A percentile compares a stretch with the other conserved stretches of the same genome.
These are phyloP conservation scores for Wickerhamiella sergipiensis DNA, from an alignment of 805 yeast genomes.

Conservation along the genomic window DNA sequence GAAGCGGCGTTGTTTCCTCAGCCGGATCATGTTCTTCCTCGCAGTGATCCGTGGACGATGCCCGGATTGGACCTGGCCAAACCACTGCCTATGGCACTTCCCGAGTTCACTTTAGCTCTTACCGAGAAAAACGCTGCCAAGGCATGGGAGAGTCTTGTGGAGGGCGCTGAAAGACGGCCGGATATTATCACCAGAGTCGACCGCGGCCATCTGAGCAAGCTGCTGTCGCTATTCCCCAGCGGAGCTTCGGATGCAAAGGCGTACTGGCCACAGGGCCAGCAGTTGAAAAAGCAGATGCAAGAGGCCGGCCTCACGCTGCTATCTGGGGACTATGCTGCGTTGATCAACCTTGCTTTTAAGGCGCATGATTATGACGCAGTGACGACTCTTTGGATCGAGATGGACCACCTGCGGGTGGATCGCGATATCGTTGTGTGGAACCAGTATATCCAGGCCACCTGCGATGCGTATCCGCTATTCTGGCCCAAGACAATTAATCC, in stretches of 20 bases:
- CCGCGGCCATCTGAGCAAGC: conserved; percentile 1
- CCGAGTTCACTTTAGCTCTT: conserved; percentile 5
- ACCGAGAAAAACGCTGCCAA: conserved; percentile 5
- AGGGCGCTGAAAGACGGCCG: not conserved
- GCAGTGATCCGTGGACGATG: conserved; percentile 1
- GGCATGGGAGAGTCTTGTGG: not conserved
- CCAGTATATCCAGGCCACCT: conserved; percentile 22
- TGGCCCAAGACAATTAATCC: conserved; percentile 16
- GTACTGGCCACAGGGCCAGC: conserved; percentile 17
- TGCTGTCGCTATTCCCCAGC: conserved; percentile 10
- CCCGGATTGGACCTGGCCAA: not conserved
- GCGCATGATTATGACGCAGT: conserved; percentile 15
- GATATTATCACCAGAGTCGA: not conserved
- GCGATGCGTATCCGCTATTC: conserved; percentile 19
- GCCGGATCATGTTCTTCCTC: conserved; percentile 1
- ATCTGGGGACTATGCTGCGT: conserved; percentile 16
- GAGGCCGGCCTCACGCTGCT: conserved; percentile 11
- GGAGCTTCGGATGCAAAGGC: conserved; percentile 10
- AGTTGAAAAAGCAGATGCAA: conserved; percentile 11
- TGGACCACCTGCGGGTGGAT: conserved; percentile 9
- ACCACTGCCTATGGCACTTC: not conserved
- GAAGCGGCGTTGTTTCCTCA: not conserved
- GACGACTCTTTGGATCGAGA: conserved; percentile 19
- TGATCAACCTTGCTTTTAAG: conserved; percentile 20
- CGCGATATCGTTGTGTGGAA: conserved; percentile 23